Evolutionary conservation across 1,284 basidiomycete genomes (phyloP).

Genomic region (Megacollybia platyphylla): DNA sequence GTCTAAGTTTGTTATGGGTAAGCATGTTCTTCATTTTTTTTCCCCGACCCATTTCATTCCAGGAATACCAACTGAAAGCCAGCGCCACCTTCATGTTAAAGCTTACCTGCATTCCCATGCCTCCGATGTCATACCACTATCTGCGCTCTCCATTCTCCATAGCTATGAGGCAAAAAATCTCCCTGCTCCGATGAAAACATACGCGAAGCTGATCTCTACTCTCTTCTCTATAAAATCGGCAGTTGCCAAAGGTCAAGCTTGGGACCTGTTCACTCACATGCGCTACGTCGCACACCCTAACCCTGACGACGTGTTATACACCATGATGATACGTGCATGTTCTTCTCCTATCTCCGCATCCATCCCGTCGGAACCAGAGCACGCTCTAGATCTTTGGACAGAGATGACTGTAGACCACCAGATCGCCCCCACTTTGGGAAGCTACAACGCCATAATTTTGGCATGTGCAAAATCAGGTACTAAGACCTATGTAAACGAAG

Average conservation of each 20-base stretch:
- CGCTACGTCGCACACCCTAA: conserved; percentile 84
- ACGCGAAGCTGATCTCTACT: conserved; percentile 47
- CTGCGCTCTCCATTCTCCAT: conserved; percentile 51
- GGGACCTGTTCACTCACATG: conserved; percentile 94
- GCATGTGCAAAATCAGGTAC: conserved; percentile 59
- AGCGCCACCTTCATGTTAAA: conserved; percentile 59
- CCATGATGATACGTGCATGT: conserved; percentile 83
- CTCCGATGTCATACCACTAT: conserved; percentile 29
- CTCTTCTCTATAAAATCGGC: conserved; percentile 42
- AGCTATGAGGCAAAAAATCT: conserved; percentile 45
- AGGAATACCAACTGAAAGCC: conserved; percentile 33
- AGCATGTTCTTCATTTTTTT: conserved; percentile 4
- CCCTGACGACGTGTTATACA: conserved; percentile 68
- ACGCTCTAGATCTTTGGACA: conserved; percentile 85
- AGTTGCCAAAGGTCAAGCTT: conserved; percentile 60
- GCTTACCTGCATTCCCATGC: conserved; percentile 35
- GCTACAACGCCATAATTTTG: conserved; percentile 77
- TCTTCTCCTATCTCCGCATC: conserved; percentile 34
- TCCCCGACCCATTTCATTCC: not conserved
- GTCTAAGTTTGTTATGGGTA: conserved; percentile 28
- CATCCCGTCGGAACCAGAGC: conserved; percentile 64
- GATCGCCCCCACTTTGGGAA: conserved; percentile 50
- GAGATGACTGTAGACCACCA: conserved; percentile 75
- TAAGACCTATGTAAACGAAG: conserved; percentile 59
- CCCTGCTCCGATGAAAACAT: conserved; percentile 51